Base-by-base conservation (phyloP, 176 grass and related monocot genomes). In the Hordeum vulgare region DNA sequence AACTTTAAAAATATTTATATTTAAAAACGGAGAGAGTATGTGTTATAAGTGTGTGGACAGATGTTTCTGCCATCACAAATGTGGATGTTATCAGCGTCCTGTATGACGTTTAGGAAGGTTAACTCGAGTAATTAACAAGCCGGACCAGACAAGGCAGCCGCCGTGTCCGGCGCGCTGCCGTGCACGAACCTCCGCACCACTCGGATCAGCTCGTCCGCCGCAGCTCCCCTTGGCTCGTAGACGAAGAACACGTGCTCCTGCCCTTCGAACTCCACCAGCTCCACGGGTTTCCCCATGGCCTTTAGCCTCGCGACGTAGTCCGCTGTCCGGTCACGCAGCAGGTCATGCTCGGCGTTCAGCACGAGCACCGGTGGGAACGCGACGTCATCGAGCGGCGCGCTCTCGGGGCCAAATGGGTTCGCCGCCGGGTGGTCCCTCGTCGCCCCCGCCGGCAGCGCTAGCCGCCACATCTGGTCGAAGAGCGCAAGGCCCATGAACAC, bases 321-420 rank as follows among this genome's bases (percentile, higher is more conserved):
- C 10, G 7, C 71, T 3, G 18, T 3, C 51, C 90, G 74, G 25
- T 92, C 86, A 28, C 76, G 62, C 20, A 92, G 39, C 61, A 35
- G 11, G 27, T 88, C 90, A 6, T 31, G 26, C 47, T 86, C 86
- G 9, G 79, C 74, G 24, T 54, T 79, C 0, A 47, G 45, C 51
- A 88, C 86, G 47, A 92, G 83, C 47, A 80, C 39, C 39, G 86
- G 90, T 15, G 58, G 82, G 24, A 82, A 45, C 3, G 36, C 24
- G n/a, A n/a, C 79, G 5, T 26, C 28, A 21, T 33, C 7, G 8
- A 74, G 59, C 27, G 28, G 41, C 11, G 61, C 73, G 66, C 85
- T 84, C 71, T 74, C 77, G 36, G 83, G 74, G 26, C 71, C 81
- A 42, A 88, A 85, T 13, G 85, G 89, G 81, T 88, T 91, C 7